Percentiles rank a stretch among this genome's conserved stretches.
phyloP scores from a whole-genome alignment of 192 early-diverging fungal genomes.

The Coemansia sp. region DNA sequence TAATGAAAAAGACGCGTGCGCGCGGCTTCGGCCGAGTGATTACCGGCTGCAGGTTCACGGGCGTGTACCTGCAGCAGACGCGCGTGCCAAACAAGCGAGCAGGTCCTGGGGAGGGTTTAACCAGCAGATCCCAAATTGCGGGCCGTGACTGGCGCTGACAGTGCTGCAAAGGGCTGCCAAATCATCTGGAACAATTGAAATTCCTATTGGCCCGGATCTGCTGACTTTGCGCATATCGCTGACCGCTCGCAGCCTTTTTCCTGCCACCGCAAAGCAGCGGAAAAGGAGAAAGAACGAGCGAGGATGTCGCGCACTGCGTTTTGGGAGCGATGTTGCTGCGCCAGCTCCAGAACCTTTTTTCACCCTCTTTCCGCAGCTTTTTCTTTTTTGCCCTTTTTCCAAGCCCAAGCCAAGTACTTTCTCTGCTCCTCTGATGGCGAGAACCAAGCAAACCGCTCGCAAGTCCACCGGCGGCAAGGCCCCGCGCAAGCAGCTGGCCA shows the following conservation, averaged over 20 bases:
- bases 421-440: conserved; percentile 49
- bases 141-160: no score
- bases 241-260: conserved; percentile 1
- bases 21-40: background rate
- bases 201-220: conserved; percentile 6
- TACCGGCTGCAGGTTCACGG: background rate
- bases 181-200: conserved; percentile 5
- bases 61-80: background rate
- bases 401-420: no score
- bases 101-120: no score
- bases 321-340: no score
- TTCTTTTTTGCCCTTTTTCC: conserved; percentile 8
- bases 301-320: no score
- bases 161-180: background rate
- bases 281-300: background rate
- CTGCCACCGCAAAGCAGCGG: background rate
- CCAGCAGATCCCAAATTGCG: no score
- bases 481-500: conserved; percentile 94
- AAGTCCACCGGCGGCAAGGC: conserved; percentile 99
- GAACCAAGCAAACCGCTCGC: conserved; percentile 93
- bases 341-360: conserved; percentile 1
- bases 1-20: no score
- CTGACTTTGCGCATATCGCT: conserved; percentile 3
- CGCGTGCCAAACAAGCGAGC: background rate
- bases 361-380: conserved; percentile 4